phyloP scores from a whole-genome alignment of 495 filamentous ascomycete species.

The Penicillium egyptiacum region DNA sequence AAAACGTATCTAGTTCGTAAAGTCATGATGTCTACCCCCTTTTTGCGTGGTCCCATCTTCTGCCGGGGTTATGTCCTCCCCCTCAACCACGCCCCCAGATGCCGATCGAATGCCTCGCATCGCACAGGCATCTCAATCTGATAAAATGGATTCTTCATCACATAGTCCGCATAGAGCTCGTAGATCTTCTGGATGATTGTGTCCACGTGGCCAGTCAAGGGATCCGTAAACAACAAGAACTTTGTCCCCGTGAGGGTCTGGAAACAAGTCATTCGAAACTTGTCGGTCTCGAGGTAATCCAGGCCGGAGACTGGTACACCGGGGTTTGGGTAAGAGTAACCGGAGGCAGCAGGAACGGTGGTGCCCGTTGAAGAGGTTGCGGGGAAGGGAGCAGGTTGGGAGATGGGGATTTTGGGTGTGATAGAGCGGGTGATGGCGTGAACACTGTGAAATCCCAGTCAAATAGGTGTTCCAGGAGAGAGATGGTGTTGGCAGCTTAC shows the following conservation, averaged over 20 bases:
- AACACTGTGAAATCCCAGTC: slow-evolving; percentile 46
- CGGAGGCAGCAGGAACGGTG: slow-evolving; percentile 27
- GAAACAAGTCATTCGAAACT: slow-evolving; percentile 93
- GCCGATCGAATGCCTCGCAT: slow-evolving; percentile 90
- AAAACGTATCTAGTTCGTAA: slow-evolving; percentile 32
- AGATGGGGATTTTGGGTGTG: slow-evolving; percentile 53
- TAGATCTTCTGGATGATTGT: slow-evolving; percentile 78
- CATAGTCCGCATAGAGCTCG: slow-evolving; percentile 93
- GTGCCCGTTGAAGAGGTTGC: slow-evolving; percentile 27
- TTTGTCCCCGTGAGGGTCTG: slow-evolving; percentile 92
- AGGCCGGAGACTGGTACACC: slow-evolving; percentile 61
- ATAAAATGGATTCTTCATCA: slow-evolving; percentile 99
- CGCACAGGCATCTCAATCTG: slow-evolving; percentile 95
- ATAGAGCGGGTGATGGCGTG: slow-evolving; percentile 89
- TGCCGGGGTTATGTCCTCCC: slow-evolving; percentile 31
- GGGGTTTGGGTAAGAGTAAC: slow-evolving; percentile 48
- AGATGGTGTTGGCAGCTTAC: slow-evolving; percentile 40
- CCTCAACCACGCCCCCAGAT: slow-evolving; percentile 57
- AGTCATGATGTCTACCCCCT: slow-evolving; percentile 25
- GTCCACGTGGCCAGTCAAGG: slow-evolving; percentile 84
- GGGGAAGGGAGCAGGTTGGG: slow-evolving; percentile 33
- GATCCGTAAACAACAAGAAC: slow-evolving; percentile 93
- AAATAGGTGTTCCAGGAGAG: background rate
- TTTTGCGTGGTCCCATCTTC: slow-evolving; percentile 1
- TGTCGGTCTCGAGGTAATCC: slow-evolving; percentile 86